A percentile compares a stretch with the other conserved stretches of the same genome.
Evolutionary conservation across 495 filamentous ascomycete genomes (phyloP).

Genomic region (Lindgomyces ingoldianus): DNA sequence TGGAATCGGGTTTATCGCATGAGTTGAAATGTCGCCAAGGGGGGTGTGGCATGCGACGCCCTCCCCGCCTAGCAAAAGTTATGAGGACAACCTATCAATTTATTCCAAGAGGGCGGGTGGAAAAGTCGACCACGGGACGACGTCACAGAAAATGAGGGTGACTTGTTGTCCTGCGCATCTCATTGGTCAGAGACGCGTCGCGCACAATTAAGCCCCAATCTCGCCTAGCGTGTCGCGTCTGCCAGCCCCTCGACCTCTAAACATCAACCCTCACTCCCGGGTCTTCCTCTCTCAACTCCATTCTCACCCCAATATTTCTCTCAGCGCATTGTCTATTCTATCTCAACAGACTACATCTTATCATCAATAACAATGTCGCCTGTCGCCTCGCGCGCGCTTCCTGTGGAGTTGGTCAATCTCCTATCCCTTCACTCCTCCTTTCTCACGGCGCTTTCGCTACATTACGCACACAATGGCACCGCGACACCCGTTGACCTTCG

Average conservation of each 20-base stretch:
- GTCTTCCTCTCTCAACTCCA: conserved; percentile 10
- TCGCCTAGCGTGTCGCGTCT: conserved; percentile 4
- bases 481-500: conserved; percentile 60
- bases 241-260: conserved; percentile 28
- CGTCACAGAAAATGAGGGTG: not conserved
- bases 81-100: too few species aligned
- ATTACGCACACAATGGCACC: conserved; percentile 66
- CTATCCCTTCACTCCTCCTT: conserved; percentile 59
- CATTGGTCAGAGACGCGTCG: conserved; percentile 22
- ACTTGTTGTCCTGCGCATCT: not conserved
- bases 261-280: not conserved
- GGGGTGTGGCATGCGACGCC: too few species aligned
- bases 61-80: too few species aligned
- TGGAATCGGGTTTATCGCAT: too few species aligned
- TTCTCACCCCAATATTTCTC: conserved; percentile 27
- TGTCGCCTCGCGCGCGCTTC: conserved; percentile 42
- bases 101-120: too few species aligned
- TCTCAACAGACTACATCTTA: not conserved
- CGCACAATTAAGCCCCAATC: not conserved
- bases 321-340: conserved; percentile 8
- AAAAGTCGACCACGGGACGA: not conserved
- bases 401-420: conserved; percentile 57
- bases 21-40: too few species aligned
- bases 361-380: conserved; percentile 21
- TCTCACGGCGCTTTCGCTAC: conserved; percentile 58